A percentile compares a stretch with the other conserved stretches of the same genome.
phyloP scores from a whole-genome alignment of 352 stramenopile species.

The Peronospora destructor region DNA sequence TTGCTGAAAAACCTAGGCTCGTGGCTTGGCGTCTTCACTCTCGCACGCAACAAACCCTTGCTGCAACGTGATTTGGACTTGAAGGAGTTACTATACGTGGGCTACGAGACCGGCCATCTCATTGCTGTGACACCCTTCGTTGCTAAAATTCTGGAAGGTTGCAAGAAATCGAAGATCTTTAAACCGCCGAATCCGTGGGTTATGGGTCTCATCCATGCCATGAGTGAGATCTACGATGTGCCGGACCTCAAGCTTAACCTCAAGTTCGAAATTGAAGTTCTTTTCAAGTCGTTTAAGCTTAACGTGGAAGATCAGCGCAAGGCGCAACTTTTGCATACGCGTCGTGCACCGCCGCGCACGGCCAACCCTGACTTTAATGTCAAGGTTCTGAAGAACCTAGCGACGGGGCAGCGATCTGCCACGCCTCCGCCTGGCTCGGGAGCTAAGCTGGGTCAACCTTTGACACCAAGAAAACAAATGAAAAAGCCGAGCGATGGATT shows the following conservation, averaged over 20 bases:
- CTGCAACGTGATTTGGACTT: conserved; percentile 97
- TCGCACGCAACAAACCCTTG: conserved; percentile 96
- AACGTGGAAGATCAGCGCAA: conserved; percentile 95
- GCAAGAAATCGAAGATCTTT: conserved; percentile 97
- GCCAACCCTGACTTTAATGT: conserved; percentile 99
- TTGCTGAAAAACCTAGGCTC: conserved; percentile 98
- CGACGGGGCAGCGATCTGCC: conserved; percentile 36
- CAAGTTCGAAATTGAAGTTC: conserved; percentile 99
- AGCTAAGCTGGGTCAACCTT: conserved; percentile 41
- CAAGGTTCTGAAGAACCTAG: conserved; percentile 72
- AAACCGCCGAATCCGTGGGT: conserved; percentile 98
- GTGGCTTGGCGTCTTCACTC: conserved; percentile 97
- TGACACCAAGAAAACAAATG: conserved; percentile 59
- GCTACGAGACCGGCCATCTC: conserved; percentile 92
- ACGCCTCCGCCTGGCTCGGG: conserved; percentile 51
- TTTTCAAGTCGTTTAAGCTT: conserved; percentile 98
- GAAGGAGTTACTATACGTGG: conserved; percentile 96
- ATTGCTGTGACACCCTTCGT: conserved; percentile 98
- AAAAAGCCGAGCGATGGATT: conserved; percentile 44
- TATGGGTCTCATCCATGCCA: conserved; percentile 97
- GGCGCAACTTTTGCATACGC: conserved; percentile 85
- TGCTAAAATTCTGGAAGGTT: conserved; percentile 97
- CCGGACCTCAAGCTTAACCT: conserved; percentile 99
- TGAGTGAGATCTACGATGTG: conserved; percentile 97
- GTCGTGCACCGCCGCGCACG: conserved; percentile 88